Evolutionary conservation across 176 grass and related monocot genomes (phyloP).

Genomic region (Hordeum vulgare): MorexV3_pseudomolecules_assembly NC_058519.1:409676385-409676884

Average conservation of each 20-base stretch:
- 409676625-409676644: constrained; percentile 79
- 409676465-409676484: neutral
- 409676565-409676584: constrained; percentile 68
- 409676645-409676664: constrained; percentile 62
- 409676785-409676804: neutral
- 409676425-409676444: neutral
- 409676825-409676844: neutral
- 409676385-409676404: neutral
- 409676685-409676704: neutral
- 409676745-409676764: neutral
- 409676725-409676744: too few relatives aligned
- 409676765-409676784: neutral
- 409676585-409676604: constrained; percentile 73
- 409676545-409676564: neutral
- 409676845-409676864: neutral
- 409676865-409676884: neutral
- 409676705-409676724: too few relatives aligned
- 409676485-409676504: neutral
- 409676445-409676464: neutral
- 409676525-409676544: neutral
- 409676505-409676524: neutral
- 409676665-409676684: constrained; percentile 86
- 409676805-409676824: neutral
- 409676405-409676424: too few relatives aligned
- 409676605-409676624: constrained; percentile 56